Percentiles rank a stretch among this genome's conserved stretches.
These are phyloP conservation scores for Oidium heveae DNA, from an alignment of 2,329 filamentous ascomycete species.

Conservation along the genomic window DNA sequence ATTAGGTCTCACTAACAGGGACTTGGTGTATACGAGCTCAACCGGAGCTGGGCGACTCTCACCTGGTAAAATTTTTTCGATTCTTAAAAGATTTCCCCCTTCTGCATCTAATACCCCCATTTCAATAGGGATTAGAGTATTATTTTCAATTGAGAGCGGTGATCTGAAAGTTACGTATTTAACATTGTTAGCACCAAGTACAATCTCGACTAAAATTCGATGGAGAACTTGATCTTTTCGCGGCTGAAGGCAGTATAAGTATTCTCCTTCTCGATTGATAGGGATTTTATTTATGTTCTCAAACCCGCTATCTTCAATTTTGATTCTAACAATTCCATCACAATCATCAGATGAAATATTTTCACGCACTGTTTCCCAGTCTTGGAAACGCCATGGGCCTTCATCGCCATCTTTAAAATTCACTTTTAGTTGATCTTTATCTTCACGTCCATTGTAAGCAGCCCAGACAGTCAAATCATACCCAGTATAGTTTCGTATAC, in stretches of 20 bases:
- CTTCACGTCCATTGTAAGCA: constrained; percentile 36
- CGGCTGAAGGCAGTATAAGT: constrained; percentile 67
- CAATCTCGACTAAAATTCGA: constrained; percentile 75
- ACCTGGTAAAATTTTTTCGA: constrained; percentile 88
- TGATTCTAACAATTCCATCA: constrained; percentile 54
- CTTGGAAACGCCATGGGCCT: constrained; percentile 86
- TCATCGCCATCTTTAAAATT: constrained; percentile 76
- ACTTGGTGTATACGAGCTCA: constrained; percentile 75
- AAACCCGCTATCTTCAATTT: constrained; percentile 81
- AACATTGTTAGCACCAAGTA: constrained; percentile 77
- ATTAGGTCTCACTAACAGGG: constrained; percentile 66
- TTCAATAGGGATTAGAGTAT: constrained; percentile 88
- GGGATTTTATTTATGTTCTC: constrained; percentile 71
- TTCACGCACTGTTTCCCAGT: constrained; percentile 89
- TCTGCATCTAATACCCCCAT: constrained; percentile 71
- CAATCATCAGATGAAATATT: constrained; percentile 65
- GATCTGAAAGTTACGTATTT: constrained; percentile 95
- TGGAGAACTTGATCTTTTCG: constrained; percentile 69
- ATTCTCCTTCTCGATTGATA: constrained; percentile 84
- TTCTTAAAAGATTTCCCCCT: constrained; percentile 78
- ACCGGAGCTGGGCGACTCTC: constrained; percentile 77
- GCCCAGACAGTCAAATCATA: constrained; percentile 73
- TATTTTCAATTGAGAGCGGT: constrained; percentile 77
- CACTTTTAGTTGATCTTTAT: constrained; percentile 37
- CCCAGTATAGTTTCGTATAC: constrained; percentile 84